A percentile compares a stretch with the other conserved stretches of the same genome.
Conservation (phyloP, 768 basidiomycete genomes). For the Rhizopogon vesiculosus region DNA sequence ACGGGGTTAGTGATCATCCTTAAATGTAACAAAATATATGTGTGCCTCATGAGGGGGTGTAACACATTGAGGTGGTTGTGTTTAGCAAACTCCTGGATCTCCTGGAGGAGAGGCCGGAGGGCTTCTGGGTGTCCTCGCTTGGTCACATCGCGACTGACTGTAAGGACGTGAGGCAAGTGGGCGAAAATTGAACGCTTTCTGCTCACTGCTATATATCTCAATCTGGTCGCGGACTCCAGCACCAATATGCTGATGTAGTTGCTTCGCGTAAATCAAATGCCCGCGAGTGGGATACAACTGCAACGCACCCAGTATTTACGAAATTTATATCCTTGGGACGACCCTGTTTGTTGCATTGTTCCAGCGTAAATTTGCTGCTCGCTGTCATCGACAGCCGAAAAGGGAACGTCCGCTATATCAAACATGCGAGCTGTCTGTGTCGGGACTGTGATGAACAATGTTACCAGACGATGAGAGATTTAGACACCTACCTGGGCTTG, state of each 20-base stretch:
- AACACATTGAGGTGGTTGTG: constrained; percentile 50
- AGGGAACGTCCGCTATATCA: constrained; percentile 44
- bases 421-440: constrained; percentile 41
- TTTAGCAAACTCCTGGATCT: constrained; percentile 45
- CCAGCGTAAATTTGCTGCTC: constrained; percentile 39
- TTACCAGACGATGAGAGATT: not conserved
- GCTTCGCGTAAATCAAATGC: not conserved
- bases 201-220: constrained; percentile 58
- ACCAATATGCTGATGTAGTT: constrained; percentile 44
- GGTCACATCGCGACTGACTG: constrained; percentile 49
- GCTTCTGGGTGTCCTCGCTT: constrained; percentile 45
- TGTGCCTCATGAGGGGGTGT: constrained; percentile 41
- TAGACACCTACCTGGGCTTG: constrained; percentile 28
- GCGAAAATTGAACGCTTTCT: not conserved
- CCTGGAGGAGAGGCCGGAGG: constrained; percentile 46
- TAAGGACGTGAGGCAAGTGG: not conserved
- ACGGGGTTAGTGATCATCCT: not conserved
- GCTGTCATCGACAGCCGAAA: constrained; percentile 32
- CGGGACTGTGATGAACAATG: not conserved
- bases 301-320: constrained; percentile 42
- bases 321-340: constrained; percentile 50
- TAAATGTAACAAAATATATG: not conserved
- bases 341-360: constrained; percentile 37
- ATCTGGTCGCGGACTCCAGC: constrained; percentile 59
- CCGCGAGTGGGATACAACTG: not conserved